Percentiles rank a stretch among this genome's conserved stretches.
phyloP scores from a whole-genome alignment of 495 filamentous ascomycete genomes.

The Aspergillus panamensis region DNA sequence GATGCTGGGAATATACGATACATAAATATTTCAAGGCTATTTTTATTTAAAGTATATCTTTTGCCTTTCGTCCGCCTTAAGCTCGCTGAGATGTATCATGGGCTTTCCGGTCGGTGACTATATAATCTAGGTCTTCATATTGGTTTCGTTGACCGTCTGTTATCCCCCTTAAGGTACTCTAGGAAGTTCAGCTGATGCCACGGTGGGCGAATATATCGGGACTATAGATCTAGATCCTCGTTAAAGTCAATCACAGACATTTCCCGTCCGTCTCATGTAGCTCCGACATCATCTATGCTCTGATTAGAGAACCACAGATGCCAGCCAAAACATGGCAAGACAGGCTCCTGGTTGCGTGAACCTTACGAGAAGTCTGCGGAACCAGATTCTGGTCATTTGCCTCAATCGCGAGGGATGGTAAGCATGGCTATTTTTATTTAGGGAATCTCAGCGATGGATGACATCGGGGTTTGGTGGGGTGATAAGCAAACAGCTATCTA shows the following conservation, averaged over 20 bases:
- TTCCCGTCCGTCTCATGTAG: constrained; percentile 10
- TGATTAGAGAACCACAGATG: constrained; percentile 98
- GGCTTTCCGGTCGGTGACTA: too few relatives aligned
- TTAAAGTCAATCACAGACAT: constrained; percentile 26
- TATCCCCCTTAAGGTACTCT: constrained; percentile 36
- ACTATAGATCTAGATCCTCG: constrained; percentile 26
- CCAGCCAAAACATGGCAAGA: constrained; percentile 93
- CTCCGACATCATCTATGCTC: constrained; percentile 62
- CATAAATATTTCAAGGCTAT: too few relatives aligned
- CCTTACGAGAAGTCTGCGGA: constrained; percentile 53
- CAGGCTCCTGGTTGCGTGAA: constrained; percentile 20
- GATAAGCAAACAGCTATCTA: constrained; percentile 88
- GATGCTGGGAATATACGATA: too few relatives aligned
- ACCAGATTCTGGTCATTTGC: constrained; percentile 86
- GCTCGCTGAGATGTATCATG: too few relatives aligned
- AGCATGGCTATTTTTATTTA: constrained; percentile 73
- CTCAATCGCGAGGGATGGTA: constrained; percentile 84
- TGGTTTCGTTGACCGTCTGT: constrained; percentile 41
- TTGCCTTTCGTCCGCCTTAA: too few relatives aligned
- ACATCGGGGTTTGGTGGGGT: constrained; percentile 97
- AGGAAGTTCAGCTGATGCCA: constrained; percentile 33
- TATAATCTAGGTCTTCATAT: too few relatives aligned
- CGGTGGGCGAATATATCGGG: constrained; percentile 32
- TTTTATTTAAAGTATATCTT: too few relatives aligned
- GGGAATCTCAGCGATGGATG: constrained; percentile 61